Evolutionary conservation across 2,329 filamentous ascomycete species (phyloP).

Genomic region (Alternaria brassicae): DNA sequence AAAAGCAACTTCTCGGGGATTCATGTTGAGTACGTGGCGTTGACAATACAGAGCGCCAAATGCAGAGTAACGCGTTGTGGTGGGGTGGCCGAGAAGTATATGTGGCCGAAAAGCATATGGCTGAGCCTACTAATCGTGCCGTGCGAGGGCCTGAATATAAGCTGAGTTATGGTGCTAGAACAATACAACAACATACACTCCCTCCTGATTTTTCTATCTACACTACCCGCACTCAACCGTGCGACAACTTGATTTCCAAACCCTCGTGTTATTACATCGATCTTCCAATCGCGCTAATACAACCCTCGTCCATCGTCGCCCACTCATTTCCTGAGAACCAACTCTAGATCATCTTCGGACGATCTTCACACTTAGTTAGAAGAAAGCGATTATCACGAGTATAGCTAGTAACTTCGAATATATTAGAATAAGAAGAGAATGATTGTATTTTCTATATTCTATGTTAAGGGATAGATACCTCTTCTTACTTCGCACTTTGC

Average conservation of each 20-base stretch:
- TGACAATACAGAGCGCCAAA: background rate
- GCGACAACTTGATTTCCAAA: background rate
- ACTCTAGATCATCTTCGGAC: no score
- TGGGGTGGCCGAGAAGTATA: slow-evolving; percentile 6
- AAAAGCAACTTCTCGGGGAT: slow-evolving; percentile 15
- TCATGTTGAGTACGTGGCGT: slow-evolving; percentile 8
- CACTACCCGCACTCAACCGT: background rate
- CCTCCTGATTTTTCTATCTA: background rate
- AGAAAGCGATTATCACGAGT: no score
- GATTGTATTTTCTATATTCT: no score
- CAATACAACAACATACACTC: background rate
- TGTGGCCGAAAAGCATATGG: slow-evolving; percentile 4
- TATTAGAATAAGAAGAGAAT: no score
- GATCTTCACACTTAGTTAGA: no score
- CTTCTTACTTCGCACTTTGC: no score
- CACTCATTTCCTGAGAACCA: no score
- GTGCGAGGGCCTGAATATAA: background rate
- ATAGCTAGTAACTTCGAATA: no score
- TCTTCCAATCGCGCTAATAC: no score
- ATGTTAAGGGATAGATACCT: no score
- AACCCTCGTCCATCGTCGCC: no score
- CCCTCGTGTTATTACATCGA: no score
- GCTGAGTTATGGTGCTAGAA: background rate
- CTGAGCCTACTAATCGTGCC: background rate
- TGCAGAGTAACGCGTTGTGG: background rate